Base-by-base conservation (phyloP, 345 rosid genomes). In the Arabis hirsuta region DNA sequence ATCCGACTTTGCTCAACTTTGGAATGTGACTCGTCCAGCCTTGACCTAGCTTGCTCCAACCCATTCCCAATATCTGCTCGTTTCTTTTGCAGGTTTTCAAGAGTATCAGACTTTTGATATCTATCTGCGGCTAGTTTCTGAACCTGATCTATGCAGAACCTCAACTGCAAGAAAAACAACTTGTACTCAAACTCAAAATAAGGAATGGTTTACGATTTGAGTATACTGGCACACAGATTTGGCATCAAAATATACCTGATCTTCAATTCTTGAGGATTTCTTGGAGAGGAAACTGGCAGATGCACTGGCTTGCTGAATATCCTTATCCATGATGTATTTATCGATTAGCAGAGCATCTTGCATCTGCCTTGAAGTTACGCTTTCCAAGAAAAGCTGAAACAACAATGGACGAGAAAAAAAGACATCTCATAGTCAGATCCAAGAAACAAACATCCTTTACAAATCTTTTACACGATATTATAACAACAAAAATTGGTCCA, bases 341-440 rank as follows among this genome's bases (percentile, higher is more conserved):
- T 92, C 96, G 55, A 84, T 81, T 19, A 72, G 79, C 39, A 88
- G 78, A 69, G 90, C 69, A 74, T 85, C 90, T 72, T 73, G 89
- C 80, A 82, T 71, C 77, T 96, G 97, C 73, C 85, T 91, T 29
- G 98, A 89, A 53, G 76, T 80, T 57, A 86, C 73, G 62, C 95
- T 90, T 79, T 96, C 99, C 78, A 92, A 67, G 78, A 84, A 84
- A 73, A 96, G 96, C 99, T 96, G 84, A 68, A 80, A 71, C 73
- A 78, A 65, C 39, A 71, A 76, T 16, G 24, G 41, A 56, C 65
- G 34, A 75, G 48, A 60, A 67, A 71, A 71, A 76, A 68, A 13
- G 43, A 56, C 27, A 65, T 66, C 62, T 55, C 34, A 62, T 12
- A 38, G 12, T 29, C 32, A 4, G 55, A 67, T 42, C 54, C 66